Conservation (phyloP, 2,329 filamentous ascomycete species). For the Alternaria gaisen region DNA sequence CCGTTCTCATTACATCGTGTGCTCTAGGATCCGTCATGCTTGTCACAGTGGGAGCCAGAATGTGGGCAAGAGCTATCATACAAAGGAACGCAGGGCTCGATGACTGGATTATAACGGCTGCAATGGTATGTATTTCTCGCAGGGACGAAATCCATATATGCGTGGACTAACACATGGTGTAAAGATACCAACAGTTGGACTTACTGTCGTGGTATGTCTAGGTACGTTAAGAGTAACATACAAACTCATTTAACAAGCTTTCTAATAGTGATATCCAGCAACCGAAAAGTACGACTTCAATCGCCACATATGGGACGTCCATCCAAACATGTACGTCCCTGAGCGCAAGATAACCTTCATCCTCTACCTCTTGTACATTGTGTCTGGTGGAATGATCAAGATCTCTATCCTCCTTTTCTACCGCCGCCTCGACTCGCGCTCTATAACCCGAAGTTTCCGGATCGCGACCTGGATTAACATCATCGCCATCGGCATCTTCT, state of each 20-base stretch:
- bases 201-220: not conserved
- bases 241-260: not conserved
- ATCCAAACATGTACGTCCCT: slow-evolving; percentile 4
- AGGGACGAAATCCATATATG: not conserved
- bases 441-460: slow-evolving; percentile 21
- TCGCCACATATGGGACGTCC: slow-evolving; percentile 30
- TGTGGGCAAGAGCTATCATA: slow-evolving; percentile 23
- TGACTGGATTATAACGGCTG: slow-evolving; percentile 29
- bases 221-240: not conserved
- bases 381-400: slow-evolving; percentile 29
- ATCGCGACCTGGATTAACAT: slow-evolving; percentile 26
- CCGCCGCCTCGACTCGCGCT: slow-evolving; percentile 24
- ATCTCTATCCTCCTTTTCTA: slow-evolving; percentile 37
- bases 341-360: slow-evolving; percentile 24
- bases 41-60: slow-evolving; percentile 13
- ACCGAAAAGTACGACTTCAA: slow-evolving; percentile 15
- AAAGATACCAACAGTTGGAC: slow-evolving; percentile 9
- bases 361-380: slow-evolving; percentile 28
- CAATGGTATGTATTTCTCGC: slow-evolving; percentile 12
- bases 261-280: not conserved
- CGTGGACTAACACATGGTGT: not conserved
- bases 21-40: slow-evolving; percentile 19
- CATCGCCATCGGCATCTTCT: slow-evolving; percentile 17
- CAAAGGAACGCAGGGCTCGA: slow-evolving; percentile 25
- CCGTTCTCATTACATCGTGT: slow-evolving; percentile 18